Evolutionary conservation across 352 stramenopile genomes (phyloP), one percentile per base, ranked within the genome.

Genomic region (Aphanomyces euteiches): DNA sequence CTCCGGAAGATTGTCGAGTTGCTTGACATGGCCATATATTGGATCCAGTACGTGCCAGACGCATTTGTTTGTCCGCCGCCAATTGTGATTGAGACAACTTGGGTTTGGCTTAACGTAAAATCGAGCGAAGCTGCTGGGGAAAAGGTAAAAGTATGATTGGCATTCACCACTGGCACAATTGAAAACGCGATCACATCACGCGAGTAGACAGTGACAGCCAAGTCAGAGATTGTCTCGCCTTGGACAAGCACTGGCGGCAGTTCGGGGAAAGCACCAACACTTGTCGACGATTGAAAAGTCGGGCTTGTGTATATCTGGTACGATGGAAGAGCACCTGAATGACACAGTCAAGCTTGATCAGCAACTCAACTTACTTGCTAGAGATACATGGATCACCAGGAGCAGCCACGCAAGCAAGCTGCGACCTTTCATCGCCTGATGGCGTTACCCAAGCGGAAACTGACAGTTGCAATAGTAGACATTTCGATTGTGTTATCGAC

Each of bases 171-270:
- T 15, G 64, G 19, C 7, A 41, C 43, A 8, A 70, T 50, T 12
- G 53, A 48, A 19, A 70, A 34, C 47, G 48, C 19, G 15, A 58
- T 41, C 17, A 5, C 7, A 19, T 34, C 5, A 21, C 21, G 21
- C 7, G 64, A 19, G 19, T 15, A 10, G 4, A 56, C 12, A 17
- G 21, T 21, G 4, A 70, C 15, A n/a, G 36, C 34, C 6, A 70
- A 17, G 13, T 59, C 47, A 8, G 54, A 41, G 17, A 70, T n/a
- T 5, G 48, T 63, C 19, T 70, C 64, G 37, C 64, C 64, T 36
- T 70, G 64, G 5, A 61, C 17, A 7, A 70, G 54, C 48, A 61
- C 64, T 5, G 64, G 8, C 10, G 64, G 64, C 7, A 70, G 38
- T n/a, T 36, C 21, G 21, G 64, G 64, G 48, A 70, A 70, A 15